Conservation (phyloP, 768 basidiomycete genomes). For the Dacryopinax primogenitus region DNA sequence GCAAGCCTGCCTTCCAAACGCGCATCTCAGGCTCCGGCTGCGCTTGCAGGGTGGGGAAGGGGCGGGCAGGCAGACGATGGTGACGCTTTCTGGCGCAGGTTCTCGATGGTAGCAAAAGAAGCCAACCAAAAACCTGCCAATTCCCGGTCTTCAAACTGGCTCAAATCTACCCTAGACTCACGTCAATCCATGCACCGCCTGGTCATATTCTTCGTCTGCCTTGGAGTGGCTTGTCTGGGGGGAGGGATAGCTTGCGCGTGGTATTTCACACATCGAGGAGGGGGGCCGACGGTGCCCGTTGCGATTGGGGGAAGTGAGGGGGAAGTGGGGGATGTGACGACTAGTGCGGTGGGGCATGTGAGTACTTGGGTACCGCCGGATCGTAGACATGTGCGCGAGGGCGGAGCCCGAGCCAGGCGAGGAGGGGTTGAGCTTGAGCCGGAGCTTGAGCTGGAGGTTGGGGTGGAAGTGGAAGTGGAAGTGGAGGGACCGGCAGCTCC, state of each 20-base stretch:
- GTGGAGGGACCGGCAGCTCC: too few species aligned
- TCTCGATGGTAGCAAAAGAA: conserved; percentile 69
- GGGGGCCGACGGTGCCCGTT: conserved; percentile 41
- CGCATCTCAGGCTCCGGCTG: not conserved
- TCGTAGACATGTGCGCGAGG: too few species aligned
- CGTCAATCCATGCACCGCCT: not conserved
- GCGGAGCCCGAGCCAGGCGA: too few species aligned
- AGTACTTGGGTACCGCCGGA: conserved; percentile 1
- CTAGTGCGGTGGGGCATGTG: not conserved
- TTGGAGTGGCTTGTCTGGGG: conserved; percentile 33
- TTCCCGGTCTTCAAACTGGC: not conserved
- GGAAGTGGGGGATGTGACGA: conserved; percentile 26
- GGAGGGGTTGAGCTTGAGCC: too few species aligned
- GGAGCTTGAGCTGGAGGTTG: too few species aligned
- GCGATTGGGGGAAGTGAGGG: conserved; percentile 52
- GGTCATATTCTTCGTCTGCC: not conserved
- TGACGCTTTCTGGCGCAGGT: conserved; percentile 77
- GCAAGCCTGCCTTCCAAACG: not conserved
- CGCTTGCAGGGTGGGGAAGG: not conserved
- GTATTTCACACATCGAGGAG: conserved; percentile 40
- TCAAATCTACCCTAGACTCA: not conserved
- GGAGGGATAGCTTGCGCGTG: conserved; percentile 49
- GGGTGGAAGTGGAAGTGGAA: too few species aligned
- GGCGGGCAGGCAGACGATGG: conserved; percentile 51
- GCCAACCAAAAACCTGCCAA: conserved; percentile 26